Conservation (phyloP, 805 yeast species). For the Ogataea nitratoaversa region DNA sequence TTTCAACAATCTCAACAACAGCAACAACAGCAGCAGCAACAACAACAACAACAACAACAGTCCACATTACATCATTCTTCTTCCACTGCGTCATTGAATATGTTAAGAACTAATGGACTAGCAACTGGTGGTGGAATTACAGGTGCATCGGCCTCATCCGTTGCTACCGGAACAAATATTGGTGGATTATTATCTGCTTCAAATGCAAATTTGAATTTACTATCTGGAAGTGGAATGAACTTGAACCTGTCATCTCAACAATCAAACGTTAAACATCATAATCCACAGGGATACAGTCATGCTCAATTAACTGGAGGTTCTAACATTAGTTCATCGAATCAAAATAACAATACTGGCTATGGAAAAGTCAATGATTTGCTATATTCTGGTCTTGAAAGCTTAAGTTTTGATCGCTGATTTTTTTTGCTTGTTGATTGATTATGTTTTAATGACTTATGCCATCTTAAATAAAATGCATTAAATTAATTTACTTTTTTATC, state of each 20-base stretch:
- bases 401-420: constrained; percentile 23
- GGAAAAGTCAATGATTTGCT: constrained; percentile 23
- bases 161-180: not conserved
- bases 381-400: constrained; percentile 25
- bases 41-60: constrained; percentile 11
- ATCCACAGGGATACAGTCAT: too few relatives aligned
- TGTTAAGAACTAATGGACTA: constrained; percentile 24
- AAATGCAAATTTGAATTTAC: constrained; percentile 5
- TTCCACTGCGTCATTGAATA: constrained; percentile 28
- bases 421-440: not conserved
- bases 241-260: not conserved
- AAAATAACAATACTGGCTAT: constrained; percentile 21
- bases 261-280: too few relatives aligned
- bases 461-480: too few relatives aligned
- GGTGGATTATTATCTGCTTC: constrained; percentile 5
- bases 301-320: constrained; percentile 29
- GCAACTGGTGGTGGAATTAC: constrained; percentile 8
- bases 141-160: not conserved
- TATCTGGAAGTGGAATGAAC: not conserved
- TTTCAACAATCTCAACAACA: constrained; percentile 18
- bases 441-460: too few relatives aligned
- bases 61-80: constrained; percentile 26
- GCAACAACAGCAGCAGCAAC: constrained; percentile 18
- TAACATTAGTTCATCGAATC: constrained; percentile 9
- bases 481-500: too few relatives aligned